Percentiles rank a stretch among this genome's conserved stretches.
phyloP scores from a whole-genome alignment of 345 rosid species.

The Euphorbia peplus region DNA sequence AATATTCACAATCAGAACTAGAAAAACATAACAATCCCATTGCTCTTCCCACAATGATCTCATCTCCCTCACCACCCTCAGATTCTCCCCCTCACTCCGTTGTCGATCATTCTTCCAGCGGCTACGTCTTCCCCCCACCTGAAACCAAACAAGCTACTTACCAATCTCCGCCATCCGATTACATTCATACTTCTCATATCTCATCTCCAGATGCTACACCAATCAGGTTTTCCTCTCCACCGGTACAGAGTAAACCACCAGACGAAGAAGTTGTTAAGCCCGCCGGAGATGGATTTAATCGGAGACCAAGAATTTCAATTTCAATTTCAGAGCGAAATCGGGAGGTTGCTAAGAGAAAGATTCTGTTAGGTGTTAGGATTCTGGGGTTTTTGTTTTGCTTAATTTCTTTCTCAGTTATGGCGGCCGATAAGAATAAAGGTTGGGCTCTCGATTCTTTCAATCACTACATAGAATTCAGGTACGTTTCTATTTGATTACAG shows the following conservation, averaged over 20 bases:
- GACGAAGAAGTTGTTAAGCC: slow-evolving; percentile 21
- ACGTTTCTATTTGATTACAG: too few species aligned
- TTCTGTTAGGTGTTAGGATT: slow-evolving; percentile 56
- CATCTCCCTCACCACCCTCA: slow-evolving; percentile 18
- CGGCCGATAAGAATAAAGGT: slow-evolving; percentile 77
- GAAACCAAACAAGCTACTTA: slow-evolving; percentile 21
- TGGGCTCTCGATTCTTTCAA: slow-evolving; percentile 90
- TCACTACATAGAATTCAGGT: slow-evolving; percentile 88
- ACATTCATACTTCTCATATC: slow-evolving; percentile 32
- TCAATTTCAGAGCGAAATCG: slow-evolving; percentile 54
- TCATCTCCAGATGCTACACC: too few species aligned
- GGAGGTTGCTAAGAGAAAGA: slow-evolving; percentile 39
- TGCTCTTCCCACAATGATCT: background rate
- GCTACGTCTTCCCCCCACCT: slow-evolving; percentile 21
- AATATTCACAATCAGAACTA: too few species aligned
- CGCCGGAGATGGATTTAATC: slow-evolving; percentile 21
- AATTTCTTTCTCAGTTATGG: slow-evolving; percentile 71
- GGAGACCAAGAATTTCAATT: slow-evolving; percentile 43
- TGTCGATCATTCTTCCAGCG: slow-evolving; percentile 10
- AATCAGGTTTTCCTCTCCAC: too few species aligned
- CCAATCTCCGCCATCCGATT: slow-evolving; percentile 27
- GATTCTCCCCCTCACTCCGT: slow-evolving; percentile 30
- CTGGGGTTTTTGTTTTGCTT: slow-evolving; percentile 61
- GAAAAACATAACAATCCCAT: background rate
- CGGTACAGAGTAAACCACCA: slow-evolving; percentile 21